Evolutionary conservation across 257 asterid species (phyloP), one percentile per base, ranked within the genome.

Genomic region (Penstemon newberryi): DNA sequence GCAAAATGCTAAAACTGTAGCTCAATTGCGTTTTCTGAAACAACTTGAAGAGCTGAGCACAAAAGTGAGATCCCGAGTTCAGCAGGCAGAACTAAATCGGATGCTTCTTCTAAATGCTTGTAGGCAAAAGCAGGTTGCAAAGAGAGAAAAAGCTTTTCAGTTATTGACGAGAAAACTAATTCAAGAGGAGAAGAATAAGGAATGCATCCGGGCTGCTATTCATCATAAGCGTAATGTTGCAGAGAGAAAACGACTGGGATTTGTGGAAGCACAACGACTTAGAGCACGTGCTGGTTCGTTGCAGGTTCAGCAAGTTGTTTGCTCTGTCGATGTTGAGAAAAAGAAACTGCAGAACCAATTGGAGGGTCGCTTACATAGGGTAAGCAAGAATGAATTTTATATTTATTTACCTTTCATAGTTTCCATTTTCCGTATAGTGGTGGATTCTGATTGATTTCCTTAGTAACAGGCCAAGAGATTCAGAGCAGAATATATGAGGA

Each of bases 151-250:
- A 60, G 74, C 69, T 19, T 67, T 54, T 54, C 77, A 76, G 67
- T 59, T 47, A 40, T 42, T 71, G 60, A 54, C 56, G 47, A 76
- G 70, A 73, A 72, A 58, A 62, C 52, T 53, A 44, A 66, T 19
- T 69, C 76, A 60, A 49, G 73, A 76, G 70, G 71, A 68, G 47
- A 76, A 66, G 47, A 71, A 71, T 54, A 76, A 53, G 56, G 80
- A 76, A 13, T 60, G 71, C 45, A 65, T 76, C 54, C 67, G 67
- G 56, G 80, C 77, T 52, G 80, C 80, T 59, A 71, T 66, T 56
- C 46, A 60, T 61, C 77, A 44, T 57, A 76, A 76, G 71, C 77
- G 74, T 52, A 66, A 70, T 37, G 73, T 74, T 53, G 80, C 80
- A 44, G 70, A 76, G 65, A 76, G 46, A 65, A 76, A 66, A 25